Percentiles rank a stretch among this genome's conserved stretches.
These are phyloP conservation scores for Orbilia oligospora DNA, from an alignment of 2,329 filamentous ascomycete genomes.

Conservation along the genomic window DNA sequence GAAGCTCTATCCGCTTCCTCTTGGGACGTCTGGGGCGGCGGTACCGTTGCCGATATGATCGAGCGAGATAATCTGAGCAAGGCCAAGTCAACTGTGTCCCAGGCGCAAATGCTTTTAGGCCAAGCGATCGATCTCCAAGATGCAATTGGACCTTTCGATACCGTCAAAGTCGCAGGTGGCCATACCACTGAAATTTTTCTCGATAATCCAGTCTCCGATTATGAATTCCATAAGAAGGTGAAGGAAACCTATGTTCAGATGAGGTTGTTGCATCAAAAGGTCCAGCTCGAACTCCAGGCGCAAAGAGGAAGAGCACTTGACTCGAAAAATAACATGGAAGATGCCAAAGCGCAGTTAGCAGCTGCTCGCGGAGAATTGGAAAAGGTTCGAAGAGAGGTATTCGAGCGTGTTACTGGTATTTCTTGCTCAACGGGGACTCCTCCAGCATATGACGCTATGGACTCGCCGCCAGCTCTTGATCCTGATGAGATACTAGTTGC, in stretches of 20 bases:
- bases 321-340: constrained; percentile 65
- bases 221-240: constrained; percentile 72
- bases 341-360: constrained; percentile 66
- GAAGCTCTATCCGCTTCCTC: constrained; percentile 69
- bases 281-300: constrained; percentile 65
- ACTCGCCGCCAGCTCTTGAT: background rate
- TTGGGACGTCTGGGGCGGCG: constrained; percentile 69
- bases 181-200: constrained; percentile 72
- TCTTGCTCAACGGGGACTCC: constrained; percentile 17
- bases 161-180: constrained; percentile 69
- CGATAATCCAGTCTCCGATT: constrained; percentile 72
- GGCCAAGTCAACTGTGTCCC: constrained; percentile 69
- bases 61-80: constrained; percentile 71
- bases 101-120: constrained; percentile 67
- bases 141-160: constrained; percentile 66
- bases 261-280: constrained; percentile 65
- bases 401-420: constrained; percentile 65
- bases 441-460: constrained; percentile 35
- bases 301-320: constrained; percentile 64
- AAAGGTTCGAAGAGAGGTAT: constrained; percentile 68
- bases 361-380: constrained; percentile 68
- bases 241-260: constrained; percentile 68
- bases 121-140: constrained; percentile 69
- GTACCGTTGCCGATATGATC: constrained; percentile 70
- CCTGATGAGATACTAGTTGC: constrained; percentile 3